Percentiles rank a stretch among this genome's conserved stretches.
Conservation (phyloP, 192 early-diverging fungal genomes). For the Cladochytrium replicatum region DNA sequence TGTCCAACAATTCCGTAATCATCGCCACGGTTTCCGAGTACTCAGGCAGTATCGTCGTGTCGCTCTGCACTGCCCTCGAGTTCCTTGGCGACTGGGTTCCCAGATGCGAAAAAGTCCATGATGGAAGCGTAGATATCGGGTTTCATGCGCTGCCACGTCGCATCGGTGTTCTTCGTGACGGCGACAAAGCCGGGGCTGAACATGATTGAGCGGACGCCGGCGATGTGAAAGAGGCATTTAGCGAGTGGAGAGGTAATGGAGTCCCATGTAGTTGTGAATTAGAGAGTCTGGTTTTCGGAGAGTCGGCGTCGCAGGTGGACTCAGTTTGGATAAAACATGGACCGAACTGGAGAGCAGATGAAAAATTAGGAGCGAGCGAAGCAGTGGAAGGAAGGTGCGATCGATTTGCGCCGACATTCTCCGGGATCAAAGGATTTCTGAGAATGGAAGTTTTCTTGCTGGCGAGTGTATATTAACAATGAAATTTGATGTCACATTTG, state of each 20-base stretch:
- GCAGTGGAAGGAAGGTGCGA: too few relatives aligned
- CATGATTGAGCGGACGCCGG: constrained; percentile 83
- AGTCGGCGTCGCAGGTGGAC: constrained; percentile 85
- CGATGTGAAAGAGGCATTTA: constrained; percentile 80
- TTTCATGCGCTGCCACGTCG: constrained; percentile 93
- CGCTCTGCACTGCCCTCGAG: too few relatives aligned
- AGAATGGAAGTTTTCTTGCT: too few relatives aligned
- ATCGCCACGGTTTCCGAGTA: constrained; percentile 91
- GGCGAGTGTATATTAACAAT: too few relatives aligned
- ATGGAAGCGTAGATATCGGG: constrained; percentile 96
- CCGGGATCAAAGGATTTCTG: too few relatives aligned
- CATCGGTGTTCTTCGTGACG: constrained; percentile 77
- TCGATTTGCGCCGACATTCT: too few relatives aligned
- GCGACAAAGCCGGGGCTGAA: constrained; percentile 93
- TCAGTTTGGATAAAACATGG: constrained; percentile 60
- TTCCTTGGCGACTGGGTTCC: constrained; percentile 59
- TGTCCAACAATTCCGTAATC: constrained; percentile 98
- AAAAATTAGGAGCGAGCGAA: too few relatives aligned
- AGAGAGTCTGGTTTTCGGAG: constrained; percentile 46
- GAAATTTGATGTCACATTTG: too few relatives aligned
- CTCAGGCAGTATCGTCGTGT: constrained; percentile 59
- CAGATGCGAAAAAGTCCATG: constrained; percentile 79
- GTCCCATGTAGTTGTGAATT: constrained; percentile 72
- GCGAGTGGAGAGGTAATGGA: constrained; percentile 73
- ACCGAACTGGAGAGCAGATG: too few relatives aligned